Evolutionary conservation across 805 yeast species (phyloP).

Genomic region (Schwanniomyces vanrijiae): DNA sequence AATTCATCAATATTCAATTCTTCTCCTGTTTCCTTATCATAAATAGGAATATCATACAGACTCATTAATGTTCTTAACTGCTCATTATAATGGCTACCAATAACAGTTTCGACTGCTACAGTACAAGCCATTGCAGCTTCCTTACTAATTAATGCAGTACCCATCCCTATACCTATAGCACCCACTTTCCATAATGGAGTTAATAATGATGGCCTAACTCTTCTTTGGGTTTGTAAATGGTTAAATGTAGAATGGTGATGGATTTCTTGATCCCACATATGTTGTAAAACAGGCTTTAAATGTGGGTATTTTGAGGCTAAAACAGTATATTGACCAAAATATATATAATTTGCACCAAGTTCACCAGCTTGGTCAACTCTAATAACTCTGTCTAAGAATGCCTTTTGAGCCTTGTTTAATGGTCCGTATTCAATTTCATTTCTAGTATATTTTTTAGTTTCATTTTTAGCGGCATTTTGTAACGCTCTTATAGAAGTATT

Average conservation of each 20-base stretch:
- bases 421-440: conserved; percentile 35
- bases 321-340: conserved; percentile 84
- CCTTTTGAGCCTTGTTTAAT: conserved; percentile 57
- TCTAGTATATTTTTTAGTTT: conserved; percentile 18
- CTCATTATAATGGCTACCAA: conserved; percentile 92
- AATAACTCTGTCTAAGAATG: conserved; percentile 69
- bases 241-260: conserved; percentile 89
- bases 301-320: conserved; percentile 70
- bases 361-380: conserved; percentile 99
- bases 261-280: conserved; percentile 98
- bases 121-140: conserved; percentile 99
- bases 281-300: conserved; percentile 75
- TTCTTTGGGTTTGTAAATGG: conserved; percentile 63
- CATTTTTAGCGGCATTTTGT: conserved; percentile 3
- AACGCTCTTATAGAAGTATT: neutral
- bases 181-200: conserved; percentile 95
- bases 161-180: conserved; percentile 81
- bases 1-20: conserved; percentile 19
- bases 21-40: conserved; percentile 35
- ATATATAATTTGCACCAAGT: conserved; percentile 90
- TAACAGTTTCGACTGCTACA: conserved; percentile 97
- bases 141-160: conserved; percentile 82
- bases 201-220: conserved; percentile 88
- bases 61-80: conserved; percentile 78
- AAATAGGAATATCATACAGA: conserved; percentile 53